Percentiles rank a stretch among this genome's conserved stretches.
phyloP scores from a whole-genome alignment of 768 basidiomycete species.

The Hirschioporus abietinus region DNA sequence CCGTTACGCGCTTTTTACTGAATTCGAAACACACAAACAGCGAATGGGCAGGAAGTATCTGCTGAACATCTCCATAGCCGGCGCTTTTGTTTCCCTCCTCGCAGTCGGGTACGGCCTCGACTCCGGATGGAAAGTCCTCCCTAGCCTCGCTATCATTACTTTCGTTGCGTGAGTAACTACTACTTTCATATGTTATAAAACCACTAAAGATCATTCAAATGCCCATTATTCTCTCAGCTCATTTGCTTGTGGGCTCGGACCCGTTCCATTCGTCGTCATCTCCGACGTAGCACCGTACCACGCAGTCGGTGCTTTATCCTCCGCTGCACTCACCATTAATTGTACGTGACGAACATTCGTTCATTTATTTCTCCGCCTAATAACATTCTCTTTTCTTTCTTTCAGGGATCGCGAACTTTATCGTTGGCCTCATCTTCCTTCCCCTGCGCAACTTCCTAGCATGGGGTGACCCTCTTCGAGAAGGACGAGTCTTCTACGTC shows the following conservation, averaged over 20 bases:
- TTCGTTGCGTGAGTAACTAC: conserved; percentile 66
- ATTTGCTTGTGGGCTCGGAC: conserved; percentile 87
- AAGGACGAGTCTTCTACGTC: conserved; percentile 87
- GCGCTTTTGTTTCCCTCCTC: conserved; percentile 61
- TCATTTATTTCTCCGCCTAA: background rate
- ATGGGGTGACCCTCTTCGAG: conserved; percentile 50
- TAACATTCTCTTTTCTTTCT: conserved; percentile 11
- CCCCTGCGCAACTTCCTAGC: conserved; percentile 76
- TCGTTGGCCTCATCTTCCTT: conserved; percentile 80
- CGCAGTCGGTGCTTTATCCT: conserved; percentile 24
- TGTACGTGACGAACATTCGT: conserved; percentile 9
- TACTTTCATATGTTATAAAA: background rate
- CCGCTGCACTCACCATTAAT: conserved; percentile 23
- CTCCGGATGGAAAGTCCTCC: conserved; percentile 48
- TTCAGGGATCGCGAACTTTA: conserved; percentile 79
- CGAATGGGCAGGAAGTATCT: conserved; percentile 66
- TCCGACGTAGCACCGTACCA: conserved; percentile 82
- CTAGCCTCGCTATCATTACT: conserved; percentile 68
- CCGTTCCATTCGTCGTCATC: conserved; percentile 89
- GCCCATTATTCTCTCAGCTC: conserved; percentile 41
- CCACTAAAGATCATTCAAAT: conserved; percentile 5
- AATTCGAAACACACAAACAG: conserved; percentile 32
- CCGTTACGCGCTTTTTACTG: background rate
- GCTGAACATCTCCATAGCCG: conserved; percentile 58
- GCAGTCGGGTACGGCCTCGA: conserved; percentile 70